Conservation (phyloP, 805 yeast species). For the Yarrowia sp. region DNA sequence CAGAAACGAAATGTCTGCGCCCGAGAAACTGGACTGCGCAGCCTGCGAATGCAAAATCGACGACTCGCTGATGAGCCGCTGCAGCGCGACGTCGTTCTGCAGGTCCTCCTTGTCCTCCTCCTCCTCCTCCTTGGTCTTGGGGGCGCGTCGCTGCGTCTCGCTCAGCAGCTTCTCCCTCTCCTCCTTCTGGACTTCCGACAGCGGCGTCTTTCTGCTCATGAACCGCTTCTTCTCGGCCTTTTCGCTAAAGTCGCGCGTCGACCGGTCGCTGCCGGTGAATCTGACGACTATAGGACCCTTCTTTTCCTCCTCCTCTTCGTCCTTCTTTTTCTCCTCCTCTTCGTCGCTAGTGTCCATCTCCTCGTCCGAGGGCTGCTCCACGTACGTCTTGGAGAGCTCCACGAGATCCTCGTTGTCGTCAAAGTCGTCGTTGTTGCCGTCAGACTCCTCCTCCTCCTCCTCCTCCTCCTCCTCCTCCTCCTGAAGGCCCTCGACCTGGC, state of each 20-base stretch:
- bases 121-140: conserved; percentile 27
- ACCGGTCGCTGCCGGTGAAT: conserved; percentile 38
- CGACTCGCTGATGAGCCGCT: conserved; percentile 64
- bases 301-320: background rate
- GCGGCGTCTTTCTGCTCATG: conserved; percentile 32
- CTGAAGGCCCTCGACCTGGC: conserved; percentile 25
- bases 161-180: background rate
- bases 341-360: conserved; percentile 25
- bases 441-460: conserved; percentile 8
- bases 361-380: conserved; percentile 31
- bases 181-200: conserved; percentile 8
- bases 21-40: conserved; percentile 29
- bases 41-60: conserved; percentile 48
- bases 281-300: conserved; percentile 38
- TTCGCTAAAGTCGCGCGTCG: conserved; percentile 26
- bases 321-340: background rate
- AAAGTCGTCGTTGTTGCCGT: conserved; percentile 32
- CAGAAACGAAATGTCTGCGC: conserved; percentile 39
- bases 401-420: conserved; percentile 31
- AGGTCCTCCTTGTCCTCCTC: conserved; percentile 49
- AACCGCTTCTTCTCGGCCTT: conserved; percentile 35
- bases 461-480: conserved; percentile 15
- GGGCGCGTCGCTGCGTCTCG: background rate
- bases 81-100: conserved; percentile 66
- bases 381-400: conserved; percentile 18